phyloP scores from a whole-genome alignment of 2,329 filamentous ascomycete genomes.

The Calcarisporium arbuscula region DNA sequence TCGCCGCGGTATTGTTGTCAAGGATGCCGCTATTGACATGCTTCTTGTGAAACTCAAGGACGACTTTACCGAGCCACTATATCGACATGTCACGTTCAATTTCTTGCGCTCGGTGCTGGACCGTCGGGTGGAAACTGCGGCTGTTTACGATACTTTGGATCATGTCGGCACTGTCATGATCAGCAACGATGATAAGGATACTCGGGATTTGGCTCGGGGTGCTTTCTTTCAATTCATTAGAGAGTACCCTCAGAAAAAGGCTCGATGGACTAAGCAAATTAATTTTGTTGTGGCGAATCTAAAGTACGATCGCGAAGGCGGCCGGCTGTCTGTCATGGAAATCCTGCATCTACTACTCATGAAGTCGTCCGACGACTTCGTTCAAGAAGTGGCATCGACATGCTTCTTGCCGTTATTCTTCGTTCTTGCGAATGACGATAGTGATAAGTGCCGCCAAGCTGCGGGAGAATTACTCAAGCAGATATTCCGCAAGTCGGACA shows the following conservation, averaged over 20 bases:
- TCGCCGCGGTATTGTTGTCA: slow-evolving; percentile 66
- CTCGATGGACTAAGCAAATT: slow-evolving; percentile 82
- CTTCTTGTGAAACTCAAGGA: slow-evolving; percentile 76
- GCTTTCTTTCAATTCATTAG: slow-evolving; percentile 92
- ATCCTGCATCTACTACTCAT: slow-evolving; percentile 77
- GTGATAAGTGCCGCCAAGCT: slow-evolving; percentile 75
- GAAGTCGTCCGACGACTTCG: slow-evolving; percentile 75
- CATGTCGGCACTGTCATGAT: slow-evolving; percentile 90
- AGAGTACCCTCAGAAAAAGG: slow-evolving; percentile 89
- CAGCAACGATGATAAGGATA: slow-evolving; percentile 84
- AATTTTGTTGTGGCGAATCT: slow-evolving; percentile 86
- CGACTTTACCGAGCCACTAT: slow-evolving; percentile 86
- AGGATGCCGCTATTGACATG: slow-evolving; percentile 75
- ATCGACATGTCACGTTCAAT: slow-evolving; percentile 89
- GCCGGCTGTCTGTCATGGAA: slow-evolving; percentile 89
- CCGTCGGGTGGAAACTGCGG: slow-evolving; percentile 75
- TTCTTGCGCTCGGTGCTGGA: slow-evolving; percentile 85
- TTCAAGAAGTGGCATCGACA: slow-evolving; percentile 73
- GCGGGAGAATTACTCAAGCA: slow-evolving; percentile 74
- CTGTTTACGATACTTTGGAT: slow-evolving; percentile 88
- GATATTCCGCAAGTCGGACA: slow-evolving; percentile 72
- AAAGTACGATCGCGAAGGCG: slow-evolving; percentile 82
- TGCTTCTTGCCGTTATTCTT: slow-evolving; percentile 85
- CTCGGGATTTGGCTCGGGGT: slow-evolving; percentile 79
- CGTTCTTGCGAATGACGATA: slow-evolving; percentile 82